Evolutionary conservation across 2,329 filamentous ascomycete species (phyloP).

Genomic region (Saccharata proteae): DNA sequence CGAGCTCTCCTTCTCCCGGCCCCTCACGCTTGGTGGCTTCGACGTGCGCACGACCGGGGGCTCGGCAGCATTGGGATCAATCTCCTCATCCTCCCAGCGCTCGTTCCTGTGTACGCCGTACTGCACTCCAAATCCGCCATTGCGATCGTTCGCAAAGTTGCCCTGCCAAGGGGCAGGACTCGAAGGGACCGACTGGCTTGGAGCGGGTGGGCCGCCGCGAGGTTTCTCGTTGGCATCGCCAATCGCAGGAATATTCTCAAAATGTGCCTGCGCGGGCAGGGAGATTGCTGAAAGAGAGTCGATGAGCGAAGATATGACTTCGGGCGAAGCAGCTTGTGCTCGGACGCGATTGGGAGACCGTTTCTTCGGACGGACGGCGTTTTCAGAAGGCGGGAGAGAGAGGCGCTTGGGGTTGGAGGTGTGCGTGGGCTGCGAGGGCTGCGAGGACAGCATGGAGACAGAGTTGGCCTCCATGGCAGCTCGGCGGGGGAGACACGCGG

Average conservation of each 20-base stretch:
- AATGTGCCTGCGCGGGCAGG: constrained; percentile 55
- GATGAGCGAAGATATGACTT: constrained; percentile 56
- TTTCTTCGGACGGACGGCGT: constrained; percentile 13
- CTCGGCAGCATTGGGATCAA: constrained; percentile 45
- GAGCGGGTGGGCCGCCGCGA: constrained; percentile 11
- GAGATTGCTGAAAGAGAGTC: constrained; percentile 49
- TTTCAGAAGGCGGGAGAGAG: constrained; percentile 15
- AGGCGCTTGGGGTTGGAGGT: constrained; percentile 10
- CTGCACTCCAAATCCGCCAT: constrained; percentile 54
- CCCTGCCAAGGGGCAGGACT: constrained; percentile 13
- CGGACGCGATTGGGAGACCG: constrained; percentile 24
- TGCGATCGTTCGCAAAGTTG: constrained; percentile 6
- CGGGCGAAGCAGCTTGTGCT: constrained; percentile 41
- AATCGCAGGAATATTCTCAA: constrained; percentile 40
- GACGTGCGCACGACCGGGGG: constrained; percentile 70
- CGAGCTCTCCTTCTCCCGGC: constrained; percentile 29
- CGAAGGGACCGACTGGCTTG: constrained; percentile 18
- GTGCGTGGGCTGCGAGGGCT: constrained; percentile 3
- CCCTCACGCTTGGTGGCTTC: too few species aligned
- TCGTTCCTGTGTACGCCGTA: constrained; percentile 53
- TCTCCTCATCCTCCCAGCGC: constrained; percentile 31
- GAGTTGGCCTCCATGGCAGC: constrained; percentile 6
- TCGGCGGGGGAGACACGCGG: constrained; percentile 1
- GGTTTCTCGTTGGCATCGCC: too few species aligned
- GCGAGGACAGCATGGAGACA: constrained; percentile 1